Evolutionary conservation across 345 rosid genomes (phyloP).

Genomic region (Populus pruinosa): DNA sequence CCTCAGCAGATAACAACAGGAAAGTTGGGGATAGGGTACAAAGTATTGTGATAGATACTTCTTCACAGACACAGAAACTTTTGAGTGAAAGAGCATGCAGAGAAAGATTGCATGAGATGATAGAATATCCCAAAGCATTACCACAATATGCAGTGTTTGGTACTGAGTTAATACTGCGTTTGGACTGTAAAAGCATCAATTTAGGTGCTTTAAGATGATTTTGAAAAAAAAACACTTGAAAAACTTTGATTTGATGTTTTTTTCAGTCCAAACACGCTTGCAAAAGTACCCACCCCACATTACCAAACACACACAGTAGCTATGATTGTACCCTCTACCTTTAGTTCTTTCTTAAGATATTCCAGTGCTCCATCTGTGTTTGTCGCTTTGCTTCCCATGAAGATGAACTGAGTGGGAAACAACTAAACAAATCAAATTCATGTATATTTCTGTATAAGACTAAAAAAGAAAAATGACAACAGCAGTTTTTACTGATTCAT

Average conservation of each 20-base stretch:
- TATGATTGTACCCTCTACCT: conserved; percentile 30
- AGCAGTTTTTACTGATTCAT: conserved; percentile 13
- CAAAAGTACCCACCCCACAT: not conserved
- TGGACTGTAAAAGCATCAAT: no score
- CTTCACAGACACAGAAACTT: not conserved
- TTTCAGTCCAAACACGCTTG: no score
- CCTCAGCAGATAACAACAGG: not conserved
- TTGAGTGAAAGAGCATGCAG: not conserved
- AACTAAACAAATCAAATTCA: conserved; percentile 8
- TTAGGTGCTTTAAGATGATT: no score
- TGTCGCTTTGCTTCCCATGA: conserved; percentile 41
- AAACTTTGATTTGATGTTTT: no score
- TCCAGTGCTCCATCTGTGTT: conserved; percentile 27
- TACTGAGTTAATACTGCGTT: no score
- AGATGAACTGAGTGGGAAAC: conserved; percentile 45
- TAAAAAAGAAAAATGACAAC: not conserved
- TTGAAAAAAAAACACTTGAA: no score
- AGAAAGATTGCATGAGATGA: no score
- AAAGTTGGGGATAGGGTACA: not conserved
- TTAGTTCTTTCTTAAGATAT: conserved; percentile 38
- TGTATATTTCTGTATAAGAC: conserved; percentile 3
- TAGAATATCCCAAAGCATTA: no score
- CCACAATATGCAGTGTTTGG: no score
- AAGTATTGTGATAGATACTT: no score
- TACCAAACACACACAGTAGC: not conserved